These are phyloP conservation scores for Metarhizium anisopliae DNA, from an alignment of 2,329 filamentous ascomycete genomes.

Conservation along the genomic window DNA sequence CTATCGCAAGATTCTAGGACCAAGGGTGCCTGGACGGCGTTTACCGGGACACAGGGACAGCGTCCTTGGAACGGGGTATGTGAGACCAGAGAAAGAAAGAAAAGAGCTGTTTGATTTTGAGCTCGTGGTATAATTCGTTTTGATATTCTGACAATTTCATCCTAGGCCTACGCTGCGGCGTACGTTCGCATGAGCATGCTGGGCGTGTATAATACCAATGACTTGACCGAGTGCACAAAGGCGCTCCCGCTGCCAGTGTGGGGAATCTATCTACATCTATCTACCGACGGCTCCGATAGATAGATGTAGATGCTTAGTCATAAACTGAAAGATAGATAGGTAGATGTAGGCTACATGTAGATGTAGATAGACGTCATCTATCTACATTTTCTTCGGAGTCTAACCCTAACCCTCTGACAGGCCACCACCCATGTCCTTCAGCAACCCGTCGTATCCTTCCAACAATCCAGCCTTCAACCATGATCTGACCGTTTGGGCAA, in stretches of 20 bases:
- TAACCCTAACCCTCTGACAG: too few species aligned
- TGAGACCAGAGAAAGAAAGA: neutral
- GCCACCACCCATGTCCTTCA: too few species aligned
- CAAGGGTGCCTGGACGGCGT: constrained; percentile 23
- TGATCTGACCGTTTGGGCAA: too few species aligned
- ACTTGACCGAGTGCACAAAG: constrained; percentile 42
- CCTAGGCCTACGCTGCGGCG: constrained; percentile 36
- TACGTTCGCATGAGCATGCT: constrained; percentile 44
- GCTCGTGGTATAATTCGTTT: neutral
- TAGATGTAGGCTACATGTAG: too few species aligned
- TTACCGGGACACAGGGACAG: constrained; percentile 22
- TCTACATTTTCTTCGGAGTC: too few species aligned
- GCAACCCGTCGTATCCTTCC: too few species aligned
- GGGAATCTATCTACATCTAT: too few species aligned
- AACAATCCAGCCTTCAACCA: too few species aligned
- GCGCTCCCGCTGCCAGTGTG: constrained; percentile 19
- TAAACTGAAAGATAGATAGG: too few species aligned
- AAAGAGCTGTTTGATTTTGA: neutral
- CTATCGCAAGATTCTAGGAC: constrained; percentile 26
- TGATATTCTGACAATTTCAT: neutral
- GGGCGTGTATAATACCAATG: constrained; percentile 45
- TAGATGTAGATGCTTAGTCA: too few species aligned
- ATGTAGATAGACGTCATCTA: too few species aligned
- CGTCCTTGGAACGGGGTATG: constrained; percentile 29
- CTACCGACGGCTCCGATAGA: too few species aligned